Evolutionary conservation across 306 rosid genomes (phyloP), one percentile per base, ranked within the genome.

Genomic region (Corylus americana): DNA sequence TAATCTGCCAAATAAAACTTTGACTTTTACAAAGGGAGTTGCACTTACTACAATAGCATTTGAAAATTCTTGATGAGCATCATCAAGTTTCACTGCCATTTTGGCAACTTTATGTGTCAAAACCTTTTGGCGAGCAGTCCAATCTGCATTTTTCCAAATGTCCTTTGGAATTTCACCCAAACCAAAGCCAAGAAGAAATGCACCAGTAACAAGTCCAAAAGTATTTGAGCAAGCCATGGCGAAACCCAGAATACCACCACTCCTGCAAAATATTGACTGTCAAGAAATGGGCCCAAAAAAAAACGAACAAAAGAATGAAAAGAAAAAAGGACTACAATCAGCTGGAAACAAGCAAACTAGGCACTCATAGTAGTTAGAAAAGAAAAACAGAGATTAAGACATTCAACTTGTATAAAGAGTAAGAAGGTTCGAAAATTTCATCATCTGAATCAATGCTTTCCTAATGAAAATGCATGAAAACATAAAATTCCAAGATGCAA

Each of bases 181-280:
- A 64, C 98, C 97, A 88, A 92, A 94, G 76, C 98, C 98, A 77
- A 94, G 97, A 75, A 94, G 95, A 86, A 94, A 94, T 59, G 97
- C 98, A 74, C 98, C 98, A 0, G 98, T 94, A 44, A 94, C 98
- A 64, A 94, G 92, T 71, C 98, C 98, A 87, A 94, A 94, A 74
- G 98, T 94, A 83, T 94, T 94, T n/a, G 98, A 94, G 84, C 97
- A 90, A 22, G 89, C 97, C 98, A 94, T 94, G 82, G 98, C 97
- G 51, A 91, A 89, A 49, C 97, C 98, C 77, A 87, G 73, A 70
- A 94, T 74, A 77, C 86, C 80, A 31, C 95, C 90, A 51, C 64
- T 85, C 97, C 98, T 94, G 87, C 16, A 83, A 61, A 17, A 12
- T 58, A 55, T 66, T 57, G 45, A 78, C 45, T 63, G 53, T 55